Evolutionary conservation across 768 basidiomycete species (phyloP).

Genomic region (Tubosaeta sp.): DNA sequence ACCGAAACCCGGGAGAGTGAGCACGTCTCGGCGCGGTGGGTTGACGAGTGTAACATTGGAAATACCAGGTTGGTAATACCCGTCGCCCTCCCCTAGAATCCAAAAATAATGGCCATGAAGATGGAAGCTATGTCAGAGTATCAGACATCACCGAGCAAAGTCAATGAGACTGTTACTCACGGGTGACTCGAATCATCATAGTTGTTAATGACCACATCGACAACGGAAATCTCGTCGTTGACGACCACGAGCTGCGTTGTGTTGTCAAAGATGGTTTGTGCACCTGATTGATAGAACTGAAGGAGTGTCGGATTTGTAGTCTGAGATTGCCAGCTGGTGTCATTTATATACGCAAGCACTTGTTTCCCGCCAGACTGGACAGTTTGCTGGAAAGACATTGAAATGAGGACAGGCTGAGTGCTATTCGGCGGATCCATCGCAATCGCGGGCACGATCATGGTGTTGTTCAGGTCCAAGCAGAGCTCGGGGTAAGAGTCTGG

Average conservation of each 20-base stretch:
- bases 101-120: slow-evolving; percentile 36
- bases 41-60: slow-evolving; percentile 32
- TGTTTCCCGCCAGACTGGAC: slow-evolving; percentile 24
- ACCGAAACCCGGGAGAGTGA: slow-evolving; percentile 37
- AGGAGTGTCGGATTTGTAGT: slow-evolving; percentile 26
- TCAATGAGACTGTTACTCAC: slow-evolving; percentile 10
- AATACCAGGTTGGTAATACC: slow-evolving; percentile 27
- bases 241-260: slow-evolving; percentile 23
- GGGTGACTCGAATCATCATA: slow-evolving; percentile 30
- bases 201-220: slow-evolving; percentile 23
- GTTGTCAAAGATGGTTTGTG: slow-evolving; percentile 24
- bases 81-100: slow-evolving; percentile 35
- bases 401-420: slow-evolving; percentile 15
- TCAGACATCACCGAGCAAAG: neutral
- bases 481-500: slow-evolving; percentile 19
- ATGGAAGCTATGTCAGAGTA: slow-evolving; percentile 27
- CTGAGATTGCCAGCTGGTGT: slow-evolving; percentile 26
- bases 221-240: slow-evolving; percentile 25
- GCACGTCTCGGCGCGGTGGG: slow-evolving; percentile 40
- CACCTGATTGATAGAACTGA: slow-evolving; percentile 22
- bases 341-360: slow-evolving; percentile 23
- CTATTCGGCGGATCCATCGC: slow-evolving; percentile 27
- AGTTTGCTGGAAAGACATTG: slow-evolving; percentile 25
- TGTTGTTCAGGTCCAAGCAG: slow-evolving; percentile 27
- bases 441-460: slow-evolving; percentile 27